A percentile compares a stretch with the other conserved stretches of the same genome.
Evolutionary conservation across 495 filamentous ascomycete species (phyloP).

Genomic region (Podospora didyma): DNA sequence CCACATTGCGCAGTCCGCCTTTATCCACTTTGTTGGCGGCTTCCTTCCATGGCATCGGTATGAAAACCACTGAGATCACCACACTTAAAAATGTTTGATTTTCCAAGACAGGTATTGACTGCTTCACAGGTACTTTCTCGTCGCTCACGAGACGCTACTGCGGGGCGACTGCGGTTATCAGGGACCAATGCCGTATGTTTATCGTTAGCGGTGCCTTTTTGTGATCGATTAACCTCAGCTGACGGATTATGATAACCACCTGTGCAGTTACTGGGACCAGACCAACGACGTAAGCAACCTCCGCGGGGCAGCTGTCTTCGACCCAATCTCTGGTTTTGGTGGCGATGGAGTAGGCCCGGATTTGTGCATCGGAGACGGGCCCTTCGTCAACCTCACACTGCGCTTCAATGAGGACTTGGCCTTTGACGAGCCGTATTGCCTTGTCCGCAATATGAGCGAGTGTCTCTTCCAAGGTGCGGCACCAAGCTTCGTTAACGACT

Average conservation of each 20-base stretch:
- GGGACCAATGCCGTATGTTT: constrained; percentile 40
- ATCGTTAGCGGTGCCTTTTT: background rate
- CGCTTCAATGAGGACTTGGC: background rate
- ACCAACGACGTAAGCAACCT: constrained; percentile 37
- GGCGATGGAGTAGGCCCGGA: constrained; percentile 32
- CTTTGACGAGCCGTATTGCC: too few relatives aligned
- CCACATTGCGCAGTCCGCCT: constrained; percentile 27
- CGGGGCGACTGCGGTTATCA: constrained; percentile 42
- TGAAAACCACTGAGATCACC: background rate
- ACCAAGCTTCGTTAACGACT: background rate
- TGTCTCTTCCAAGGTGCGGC: background rate
- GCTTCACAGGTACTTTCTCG: constrained; percentile 47
- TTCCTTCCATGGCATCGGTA: too few relatives aligned
- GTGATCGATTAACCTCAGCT: too few relatives aligned
- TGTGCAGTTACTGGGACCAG: constrained; percentile 41
- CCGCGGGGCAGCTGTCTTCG: constrained; percentile 28
- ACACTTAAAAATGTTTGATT: too few relatives aligned
- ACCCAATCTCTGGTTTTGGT: constrained; percentile 35
- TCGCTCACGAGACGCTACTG: constrained; percentile 40
- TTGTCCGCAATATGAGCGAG: constrained; percentile 31
- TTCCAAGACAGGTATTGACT: constrained; percentile 36
- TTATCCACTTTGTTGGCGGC: constrained; percentile 21
- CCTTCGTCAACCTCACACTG: constrained; percentile 32
- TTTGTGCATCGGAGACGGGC: constrained; percentile 38
- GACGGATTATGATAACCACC: too few relatives aligned